phyloP scores from a whole-genome alignment of 495 filamentous ascomycete species.

The Aeminium ludgeri region DNA sequence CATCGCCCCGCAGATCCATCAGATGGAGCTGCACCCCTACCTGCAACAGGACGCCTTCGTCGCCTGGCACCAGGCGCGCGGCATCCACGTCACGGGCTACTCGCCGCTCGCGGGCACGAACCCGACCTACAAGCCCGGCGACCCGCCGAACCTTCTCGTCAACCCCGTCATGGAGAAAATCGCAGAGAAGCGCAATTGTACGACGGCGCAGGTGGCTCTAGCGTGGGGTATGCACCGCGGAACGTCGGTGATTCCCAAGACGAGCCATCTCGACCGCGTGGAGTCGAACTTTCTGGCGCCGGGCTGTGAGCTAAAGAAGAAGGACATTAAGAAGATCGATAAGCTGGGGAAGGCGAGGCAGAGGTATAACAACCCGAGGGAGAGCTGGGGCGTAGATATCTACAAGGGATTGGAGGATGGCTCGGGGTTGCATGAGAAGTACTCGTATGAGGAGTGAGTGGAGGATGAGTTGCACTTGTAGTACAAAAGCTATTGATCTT shows the following conservation, averaged over 20 bases:
- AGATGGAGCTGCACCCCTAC: constrained; percentile 49
- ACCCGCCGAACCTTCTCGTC: constrained; percentile 8
- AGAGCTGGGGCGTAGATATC: constrained; percentile 20
- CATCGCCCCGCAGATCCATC: constrained; percentile 35
- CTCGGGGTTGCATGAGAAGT: constrained; percentile 1
- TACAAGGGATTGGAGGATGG: constrained; percentile 24
- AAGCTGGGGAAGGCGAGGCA: constrained; percentile 19
- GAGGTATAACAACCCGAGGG: constrained; percentile 26
- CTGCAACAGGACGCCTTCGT: constrained; percentile 36
- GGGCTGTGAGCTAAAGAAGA: constrained; percentile 15
- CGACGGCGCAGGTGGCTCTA: constrained; percentile 20
- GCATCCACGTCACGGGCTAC: constrained; percentile 43
- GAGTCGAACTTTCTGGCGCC: constrained; percentile 16
- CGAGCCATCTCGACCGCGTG: constrained; percentile 14
- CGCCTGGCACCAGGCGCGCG: constrained; percentile 30
- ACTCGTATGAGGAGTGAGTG: constrained; percentile 3
- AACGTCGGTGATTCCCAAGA: constrained; percentile 24
- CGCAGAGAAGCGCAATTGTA: constrained; percentile 18
- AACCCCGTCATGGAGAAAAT: constrained; percentile 18
- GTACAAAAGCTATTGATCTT: no score
- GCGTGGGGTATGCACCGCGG: constrained; percentile 21
- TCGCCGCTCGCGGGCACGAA: constrained; percentile 42
- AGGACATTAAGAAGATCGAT: constrained; percentile 18
- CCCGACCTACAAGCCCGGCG: constrained; percentile 16
- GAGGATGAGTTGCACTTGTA: no score